Conservation (phyloP, 306 rosid species). For the Trifolium fragiferum region DNA sequence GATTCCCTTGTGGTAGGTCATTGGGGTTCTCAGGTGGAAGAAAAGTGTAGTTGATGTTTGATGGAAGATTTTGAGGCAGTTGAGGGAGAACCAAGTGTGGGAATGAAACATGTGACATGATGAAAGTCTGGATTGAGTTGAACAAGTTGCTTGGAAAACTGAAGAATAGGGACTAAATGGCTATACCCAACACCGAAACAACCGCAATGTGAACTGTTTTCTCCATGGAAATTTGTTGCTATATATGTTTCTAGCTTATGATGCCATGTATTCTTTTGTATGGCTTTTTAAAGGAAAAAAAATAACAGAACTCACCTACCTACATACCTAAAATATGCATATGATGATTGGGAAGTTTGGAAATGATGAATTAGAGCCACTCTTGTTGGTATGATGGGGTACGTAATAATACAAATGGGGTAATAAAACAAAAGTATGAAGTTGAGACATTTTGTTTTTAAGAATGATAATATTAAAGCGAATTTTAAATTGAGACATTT, state of each 20-base stretch:
- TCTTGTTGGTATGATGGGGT: too few species aligned
- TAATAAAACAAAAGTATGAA: too few species aligned
- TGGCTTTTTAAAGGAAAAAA: not conserved
- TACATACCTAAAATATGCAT: too few species aligned
- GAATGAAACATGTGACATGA: not conserved
- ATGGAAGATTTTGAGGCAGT: not conserved
- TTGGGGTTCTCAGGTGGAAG: not conserved
- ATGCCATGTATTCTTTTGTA: not conserved
- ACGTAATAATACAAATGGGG: too few species aligned
- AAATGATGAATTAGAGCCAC: too few species aligned
- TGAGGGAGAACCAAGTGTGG: not conserved
- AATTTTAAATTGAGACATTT: too few species aligned
- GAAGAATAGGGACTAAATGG: not conserved
- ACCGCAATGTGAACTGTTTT: not conserved
- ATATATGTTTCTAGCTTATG: too few species aligned
- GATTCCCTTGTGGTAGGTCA: not conserved
- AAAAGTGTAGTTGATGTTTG: not conserved
- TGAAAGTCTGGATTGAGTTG: not conserved
- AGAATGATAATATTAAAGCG: too few species aligned
- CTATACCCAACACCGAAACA: conserved; percentile 3
- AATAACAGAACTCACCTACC: too few species aligned
- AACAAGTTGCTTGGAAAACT: not conserved
- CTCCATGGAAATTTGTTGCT: not conserved
- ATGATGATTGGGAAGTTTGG: too few species aligned
- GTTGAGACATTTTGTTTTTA: too few species aligned